Base-by-base conservation (phyloP, 2,329 filamentous ascomycete species). In the Alternaria infectoria region DNA sequence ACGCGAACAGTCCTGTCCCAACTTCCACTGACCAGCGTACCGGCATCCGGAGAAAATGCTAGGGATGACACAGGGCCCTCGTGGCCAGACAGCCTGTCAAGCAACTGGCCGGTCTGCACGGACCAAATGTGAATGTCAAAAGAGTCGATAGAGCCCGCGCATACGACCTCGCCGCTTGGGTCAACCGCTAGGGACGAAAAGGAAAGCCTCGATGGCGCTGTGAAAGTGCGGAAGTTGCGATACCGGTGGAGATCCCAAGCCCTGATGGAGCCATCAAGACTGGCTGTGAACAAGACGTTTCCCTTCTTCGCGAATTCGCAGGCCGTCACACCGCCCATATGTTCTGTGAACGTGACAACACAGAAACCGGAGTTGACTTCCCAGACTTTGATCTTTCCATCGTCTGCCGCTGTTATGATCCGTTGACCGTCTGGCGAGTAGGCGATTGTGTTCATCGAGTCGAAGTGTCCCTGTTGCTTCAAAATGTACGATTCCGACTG, bases 101-200 rank as follows among this genome's bases (percentile, higher is more conserved):
- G 88, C 17, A 99, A 85, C 79, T 99, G 96, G 3, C 96, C 96
- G 1, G 95, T 99, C 77, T 99, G 96, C 5, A 99, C 96, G 6
- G 93, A 97, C 96, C 96, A 99, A 66, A 99, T 92, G 81, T 99
- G 94, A 55, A 99, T 93, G 75, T 98, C 95, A 69, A 97, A 98
- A 5, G 94, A 97, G 79, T 99, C 96, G 15, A 97, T 86, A 2
- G 95, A 98, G 3, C 95, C 96, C 10, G 96, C 96, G 63, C 95
- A 97, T 4, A 99, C 92, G 9, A 99, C 92, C 80, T 99, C 96
- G 57, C 96, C 96, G 68, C 93, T 97, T 0, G 96, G 94, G 70
- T 99, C 96, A n/a, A 98, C 93, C 1, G 96, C 93, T 78, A 99
- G 87, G 61, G 92, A 97, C 15, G 93, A 95, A 81, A 98, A 99